A percentile compares a stretch with the other conserved stretches of the same genome.
Evolutionary conservation across 1,284 basidiomycete species (phyloP).

Genomic region (Leccinum solheimii): DNA sequence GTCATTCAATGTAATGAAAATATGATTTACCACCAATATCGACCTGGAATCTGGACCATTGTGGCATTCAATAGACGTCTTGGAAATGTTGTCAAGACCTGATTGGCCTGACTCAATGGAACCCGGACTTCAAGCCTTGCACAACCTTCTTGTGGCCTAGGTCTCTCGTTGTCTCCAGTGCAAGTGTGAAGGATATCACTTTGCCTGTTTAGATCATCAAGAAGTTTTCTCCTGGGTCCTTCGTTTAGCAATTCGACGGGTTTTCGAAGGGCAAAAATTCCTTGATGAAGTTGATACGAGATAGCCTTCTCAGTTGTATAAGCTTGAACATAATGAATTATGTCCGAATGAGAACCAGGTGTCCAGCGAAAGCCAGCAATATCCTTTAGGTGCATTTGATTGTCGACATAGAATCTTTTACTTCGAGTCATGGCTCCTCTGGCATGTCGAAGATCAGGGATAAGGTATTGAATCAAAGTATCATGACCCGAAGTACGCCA

Average conservation of each 20-base stretch:
- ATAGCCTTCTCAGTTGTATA: conserved; percentile 16
- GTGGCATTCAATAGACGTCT: neutral
- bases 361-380: neutral
- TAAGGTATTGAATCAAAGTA: neutral
- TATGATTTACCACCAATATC: neutral
- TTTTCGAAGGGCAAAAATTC: conserved; percentile 5
- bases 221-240: neutral
- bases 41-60: neutral
- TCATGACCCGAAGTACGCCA: neutral
- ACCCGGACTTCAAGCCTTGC: conserved; percentile 1
- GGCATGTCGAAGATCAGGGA: neutral
- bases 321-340: conserved; percentile 11
- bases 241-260: neutral
- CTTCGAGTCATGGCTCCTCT: neutral
- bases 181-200: too few species aligned
- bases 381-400: conserved; percentile 14
- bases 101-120: neutral
- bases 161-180: too few species aligned
- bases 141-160: too few species aligned
- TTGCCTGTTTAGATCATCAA: neutral
- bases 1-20: neutral
- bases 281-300: conserved; percentile 14
- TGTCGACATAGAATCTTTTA: neutral
- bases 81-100: neutral
- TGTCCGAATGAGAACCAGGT: neutral